Evolutionary conservation across 257 asterid species (phyloP).

Genomic region (Solanum piurae): DNA sequence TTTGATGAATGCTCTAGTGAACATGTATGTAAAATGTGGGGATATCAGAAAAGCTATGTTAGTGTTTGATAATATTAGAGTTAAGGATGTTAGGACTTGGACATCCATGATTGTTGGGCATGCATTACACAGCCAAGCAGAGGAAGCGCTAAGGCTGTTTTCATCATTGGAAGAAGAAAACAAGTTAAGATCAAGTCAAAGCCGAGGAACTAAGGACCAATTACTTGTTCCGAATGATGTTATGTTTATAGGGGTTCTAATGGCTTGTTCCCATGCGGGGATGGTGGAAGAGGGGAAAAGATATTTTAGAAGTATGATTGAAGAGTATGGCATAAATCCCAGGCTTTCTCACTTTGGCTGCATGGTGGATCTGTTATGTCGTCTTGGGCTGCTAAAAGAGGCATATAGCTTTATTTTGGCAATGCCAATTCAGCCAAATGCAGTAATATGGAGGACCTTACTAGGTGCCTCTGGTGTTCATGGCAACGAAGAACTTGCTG

Average conservation of each 20-base stretch:
- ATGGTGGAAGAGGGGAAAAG: conserved; percentile 15
- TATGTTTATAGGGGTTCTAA: conserved; percentile 11
- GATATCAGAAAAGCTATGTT: conserved; percentile 11
- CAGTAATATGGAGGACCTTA: conserved; percentile 20
- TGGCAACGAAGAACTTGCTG: conserved; percentile 6
- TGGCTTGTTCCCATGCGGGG: conserved; percentile 20
- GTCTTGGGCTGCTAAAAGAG: conserved; percentile 17
- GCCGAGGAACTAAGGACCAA: background rate
- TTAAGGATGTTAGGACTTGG: conserved; percentile 21
- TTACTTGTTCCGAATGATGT: conserved; percentile 7
- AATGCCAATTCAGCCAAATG: conserved; percentile 14
- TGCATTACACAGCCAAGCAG: conserved; percentile 21
- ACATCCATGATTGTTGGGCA: conserved; percentile 26
- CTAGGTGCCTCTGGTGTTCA: conserved; percentile 10
- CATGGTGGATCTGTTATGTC: conserved; percentile 20
- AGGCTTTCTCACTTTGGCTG: conserved; percentile 17
- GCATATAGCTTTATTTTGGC: conserved; percentile 15
- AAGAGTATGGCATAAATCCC: conserved; percentile 13
- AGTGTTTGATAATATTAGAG: conserved; percentile 3
- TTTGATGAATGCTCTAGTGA: conserved; percentile 11
- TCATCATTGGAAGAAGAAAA: conserved; percentile 9
- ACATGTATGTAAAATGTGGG: conserved; percentile 22
- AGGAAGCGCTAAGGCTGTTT: conserved; percentile 13
- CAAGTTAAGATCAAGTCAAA: background rate
- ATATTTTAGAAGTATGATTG: conserved; percentile 7